Base-by-base conservation (phyloP, 768 basidiomycete genomes). In the Atractiella rhizophila region DNA sequence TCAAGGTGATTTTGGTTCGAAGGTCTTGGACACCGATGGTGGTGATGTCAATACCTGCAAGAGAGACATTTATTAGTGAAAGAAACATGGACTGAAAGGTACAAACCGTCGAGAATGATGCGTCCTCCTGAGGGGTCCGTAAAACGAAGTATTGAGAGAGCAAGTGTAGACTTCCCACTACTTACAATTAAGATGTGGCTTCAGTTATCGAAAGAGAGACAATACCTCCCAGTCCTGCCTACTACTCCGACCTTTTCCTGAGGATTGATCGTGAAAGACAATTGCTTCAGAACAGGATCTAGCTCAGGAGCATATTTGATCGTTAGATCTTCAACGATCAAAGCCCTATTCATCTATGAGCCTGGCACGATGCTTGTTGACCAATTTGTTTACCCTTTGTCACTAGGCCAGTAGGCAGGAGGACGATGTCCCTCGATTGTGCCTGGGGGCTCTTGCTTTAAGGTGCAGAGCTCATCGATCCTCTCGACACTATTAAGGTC, bases 31-130 rank as follows among this genome's bases (percentile, higher is more conserved):
- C 45, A 23, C 48, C 49, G 35, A 64, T 44, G 33, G 53, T 55
- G 24, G 54, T 45, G 30, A 64, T 62, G 44, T 63, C 56, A 27
- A 60, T 36, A 0, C 62, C 62, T 39, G 61, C 63, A 38, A 64
- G 62, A n/a, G 37, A 26, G 4, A 11, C n/a, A 81, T 77, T 44
- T 80, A 68, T 45, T 80, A 74, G 11, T 76, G 69, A 63, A 78
- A 78, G 1, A 80, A 55, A 2, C 9, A 76, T 21, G 15, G 13
- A 33, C 11, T 28, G 28, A 26, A 25, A 28, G 39, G 33, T 36
- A 19, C 21, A 12, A 34, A 8, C 51, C 67, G 40, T 54, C 74
- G 4, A n/a, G n/a, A 16, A 42, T 32, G 40, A 53, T 53, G 24
- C 35, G 30, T 1, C 63, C 63, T 1, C 41, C 40, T 6, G 51